A percentile compares a stretch with the other conserved stretches of the same genome.
These are phyloP conservation scores for Verruconis gallopava DNA, from an alignment of 2,329 filamentous ascomycete species.

Conservation along the genomic window DNA sequence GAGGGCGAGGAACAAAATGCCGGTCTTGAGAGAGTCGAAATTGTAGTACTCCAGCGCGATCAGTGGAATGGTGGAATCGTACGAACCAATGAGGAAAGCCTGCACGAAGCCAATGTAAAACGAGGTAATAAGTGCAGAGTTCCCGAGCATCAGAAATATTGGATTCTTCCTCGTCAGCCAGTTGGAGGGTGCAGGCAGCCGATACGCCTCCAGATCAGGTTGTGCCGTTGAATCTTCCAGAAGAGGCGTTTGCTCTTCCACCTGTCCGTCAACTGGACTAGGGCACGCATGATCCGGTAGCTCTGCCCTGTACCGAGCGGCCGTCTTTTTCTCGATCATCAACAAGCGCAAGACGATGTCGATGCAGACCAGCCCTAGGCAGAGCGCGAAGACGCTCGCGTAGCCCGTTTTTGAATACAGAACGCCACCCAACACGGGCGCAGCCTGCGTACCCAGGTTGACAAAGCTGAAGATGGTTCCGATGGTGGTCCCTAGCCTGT, in stretches of 20 bases:
- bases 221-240: constrained; percentile 13
- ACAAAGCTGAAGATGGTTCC: constrained; percentile 43
- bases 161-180: constrained; percentile 30
- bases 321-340: constrained; percentile 51
- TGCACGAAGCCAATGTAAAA: constrained; percentile 30
- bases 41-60: constrained; percentile 29
- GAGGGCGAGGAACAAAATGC: constrained; percentile 34
- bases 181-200: constrained; percentile 29
- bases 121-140: constrained; percentile 21
- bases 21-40: constrained; percentile 30
- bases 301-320: constrained; percentile 22
- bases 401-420: constrained; percentile 44
- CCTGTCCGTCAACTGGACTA: not conserved
- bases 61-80: constrained; percentile 36
- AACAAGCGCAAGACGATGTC: constrained; percentile 48
- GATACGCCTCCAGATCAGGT: constrained; percentile 21
- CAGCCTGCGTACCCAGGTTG: constrained; percentile 41
- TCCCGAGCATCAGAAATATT: constrained; percentile 31
- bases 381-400: constrained; percentile 44
- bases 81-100: constrained; percentile 29
- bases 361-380: constrained; percentile 39
- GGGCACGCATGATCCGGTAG: constrained; percentile 21
- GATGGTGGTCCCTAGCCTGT: constrained; percentile 44
- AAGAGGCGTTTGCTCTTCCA: constrained; percentile 15
- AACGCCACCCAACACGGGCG: constrained; percentile 46